Conservation (phyloP, 2,329 filamentous ascomycete species). For the Elsinoe necatrix region DNA sequence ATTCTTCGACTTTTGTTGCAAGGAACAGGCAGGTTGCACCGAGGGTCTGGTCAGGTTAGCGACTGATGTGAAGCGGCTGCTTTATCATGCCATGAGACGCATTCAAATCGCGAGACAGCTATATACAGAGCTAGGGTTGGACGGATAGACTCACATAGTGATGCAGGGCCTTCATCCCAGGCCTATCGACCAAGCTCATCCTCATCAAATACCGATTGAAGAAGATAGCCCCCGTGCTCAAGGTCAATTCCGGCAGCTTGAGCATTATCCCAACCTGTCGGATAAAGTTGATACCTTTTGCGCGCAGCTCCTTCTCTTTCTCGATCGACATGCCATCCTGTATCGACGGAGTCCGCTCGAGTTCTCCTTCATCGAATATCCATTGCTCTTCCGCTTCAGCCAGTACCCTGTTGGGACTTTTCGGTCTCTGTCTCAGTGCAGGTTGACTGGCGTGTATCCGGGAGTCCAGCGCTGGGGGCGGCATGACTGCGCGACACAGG, state of each 20-base stretch:
- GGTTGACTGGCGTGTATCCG: constrained; percentile 28
- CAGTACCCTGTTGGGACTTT: constrained; percentile 38
- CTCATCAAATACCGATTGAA: constrained; percentile 97
- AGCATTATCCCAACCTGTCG: constrained; percentile 87
- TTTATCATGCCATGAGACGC: background rate
- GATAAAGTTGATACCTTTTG: constrained; percentile 95
- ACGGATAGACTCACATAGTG: constrained; percentile 53
- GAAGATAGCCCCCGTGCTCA: constrained; percentile 87
- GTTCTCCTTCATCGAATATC: constrained; percentile 79
- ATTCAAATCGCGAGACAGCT: background rate
- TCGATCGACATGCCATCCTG: constrained; percentile 68
- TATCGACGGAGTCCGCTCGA: constrained; percentile 73
- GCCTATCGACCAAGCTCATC: constrained; percentile 66
- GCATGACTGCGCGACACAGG: constrained; percentile 12
- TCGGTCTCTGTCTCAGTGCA: constrained; percentile 29
- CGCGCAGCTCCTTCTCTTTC: constrained; percentile 70
- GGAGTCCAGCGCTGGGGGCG: constrained; percentile 13
- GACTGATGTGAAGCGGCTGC: background rate
- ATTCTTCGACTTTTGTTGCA: constrained; percentile 95
- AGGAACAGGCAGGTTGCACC: constrained; percentile 87
- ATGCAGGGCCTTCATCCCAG: constrained; percentile 62
- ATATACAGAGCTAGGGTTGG: background rate
- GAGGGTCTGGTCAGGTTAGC: constrained; percentile 49
- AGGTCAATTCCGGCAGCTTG: constrained; percentile 81
- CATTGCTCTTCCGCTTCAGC: constrained; percentile 62